Conservation (phyloP, 1,284 basidiomycete species). For the Ceratobasidium sp. region DNA sequence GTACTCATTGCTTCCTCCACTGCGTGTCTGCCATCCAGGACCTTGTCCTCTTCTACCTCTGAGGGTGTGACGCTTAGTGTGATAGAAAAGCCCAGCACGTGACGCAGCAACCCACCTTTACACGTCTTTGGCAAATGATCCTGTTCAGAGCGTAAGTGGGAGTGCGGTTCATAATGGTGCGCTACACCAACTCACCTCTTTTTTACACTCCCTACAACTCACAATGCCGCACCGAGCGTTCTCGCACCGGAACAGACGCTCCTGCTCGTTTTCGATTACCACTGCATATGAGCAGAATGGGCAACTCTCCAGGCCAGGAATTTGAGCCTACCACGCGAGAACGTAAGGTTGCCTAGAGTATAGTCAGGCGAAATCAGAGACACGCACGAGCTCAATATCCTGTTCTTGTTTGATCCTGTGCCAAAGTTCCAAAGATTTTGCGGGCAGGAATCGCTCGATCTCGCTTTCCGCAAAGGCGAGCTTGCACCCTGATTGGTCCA, state of each 20-base stretch:
- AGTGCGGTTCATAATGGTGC: background rate
- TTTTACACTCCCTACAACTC: conserved; percentile 81
- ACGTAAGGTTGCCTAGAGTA: background rate
- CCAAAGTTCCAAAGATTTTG: conserved; percentile 68
- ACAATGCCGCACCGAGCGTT: conserved; percentile 76
- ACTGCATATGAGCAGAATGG: conserved; percentile 87
- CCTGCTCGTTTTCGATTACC: conserved; percentile 79
- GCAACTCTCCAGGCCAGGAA: conserved; percentile 76
- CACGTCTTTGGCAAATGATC: conserved; percentile 91
- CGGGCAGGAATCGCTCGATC: conserved; percentile 68
- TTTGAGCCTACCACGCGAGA: conserved; percentile 23
- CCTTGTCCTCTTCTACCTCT: conserved; percentile 78
- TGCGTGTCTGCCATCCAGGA: conserved; percentile 75
- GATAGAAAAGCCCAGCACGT: background rate
- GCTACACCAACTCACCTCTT: conserved; percentile 61
- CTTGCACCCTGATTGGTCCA: conserved; percentile 80
- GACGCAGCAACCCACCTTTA: conserved; percentile 64
- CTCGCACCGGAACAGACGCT: conserved; percentile 82
- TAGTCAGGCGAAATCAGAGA: background rate
- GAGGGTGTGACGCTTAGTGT: conserved; percentile 17
- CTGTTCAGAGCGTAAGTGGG: conserved; percentile 54
- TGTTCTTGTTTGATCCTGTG: conserved; percentile 78
- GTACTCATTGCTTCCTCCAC: conserved; percentile 91
- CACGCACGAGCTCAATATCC: conserved; percentile 74
- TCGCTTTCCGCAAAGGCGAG: conserved; percentile 64